Base-by-base conservation (phyloP, 2,329 filamentous ascomycete genomes). In the Xylaria sp. region DNA sequence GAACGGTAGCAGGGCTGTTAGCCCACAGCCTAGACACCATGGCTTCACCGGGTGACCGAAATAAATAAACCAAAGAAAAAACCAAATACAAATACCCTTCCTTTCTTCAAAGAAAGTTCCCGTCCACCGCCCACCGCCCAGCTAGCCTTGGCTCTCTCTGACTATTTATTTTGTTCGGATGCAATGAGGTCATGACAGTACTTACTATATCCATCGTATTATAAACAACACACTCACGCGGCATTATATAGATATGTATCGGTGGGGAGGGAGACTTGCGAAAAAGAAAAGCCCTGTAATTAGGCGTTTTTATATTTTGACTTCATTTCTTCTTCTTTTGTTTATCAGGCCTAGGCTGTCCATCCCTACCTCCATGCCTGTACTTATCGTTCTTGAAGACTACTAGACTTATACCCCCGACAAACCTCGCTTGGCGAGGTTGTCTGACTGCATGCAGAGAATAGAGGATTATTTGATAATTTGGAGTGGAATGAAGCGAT, bases 1-100 rank as follows among this genome's bases (percentile, higher is more conserved):
- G 48, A 79, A 74, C 48, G 77, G 76, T 50, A 84, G 81, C 69
- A 79, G 79, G 17, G 76, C 79, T 21, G 80, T 77, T 36, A 83
- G 81, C 64, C 82, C 81, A 47, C 74, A 75, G 36, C 76, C 74
- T n/a, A 71, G 73, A 39, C 63, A 71, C 5, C 72, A 72, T 50
- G 47, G 65, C 3, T 71, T 75, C 50, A 71, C 69, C 32, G 66
- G 66, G 71, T 32, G 73, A 72, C 45, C 74, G 27, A 60, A 36
- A 24, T 30, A 12, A 19, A 36, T n/a, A 48, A 19, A 36, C 14
- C 12, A 50, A 45, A 36, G 12, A 19, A 45, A 58, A n/a, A 58
- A 24, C 39, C 27, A 21, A 51, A 61, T 61, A 47, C 36, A 65
- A 42, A 50, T 51, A 36, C 34, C 21, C 39, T 45, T 51, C 32